Conservation (phyloP, 768 basidiomycete genomes). For the Tricholoma matsutake region DNA sequence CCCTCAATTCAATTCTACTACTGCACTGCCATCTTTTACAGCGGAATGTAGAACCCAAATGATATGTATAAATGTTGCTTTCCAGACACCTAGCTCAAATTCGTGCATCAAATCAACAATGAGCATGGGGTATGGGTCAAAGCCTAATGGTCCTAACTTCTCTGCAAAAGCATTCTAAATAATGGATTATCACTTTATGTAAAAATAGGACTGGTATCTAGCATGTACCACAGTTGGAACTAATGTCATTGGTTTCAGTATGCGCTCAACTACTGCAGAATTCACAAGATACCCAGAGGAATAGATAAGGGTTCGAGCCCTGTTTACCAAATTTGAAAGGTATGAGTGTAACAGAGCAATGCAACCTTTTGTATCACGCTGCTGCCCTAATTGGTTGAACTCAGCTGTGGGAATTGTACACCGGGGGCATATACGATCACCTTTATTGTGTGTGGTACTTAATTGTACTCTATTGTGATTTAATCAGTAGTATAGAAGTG, state of each 20-base stretch:
- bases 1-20: too few relatives aligned
- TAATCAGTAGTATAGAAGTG: neutral
- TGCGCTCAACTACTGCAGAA: neutral
- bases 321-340: neutral
- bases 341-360: neutral
- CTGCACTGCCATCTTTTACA: too few relatives aligned
- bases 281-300: neutral
- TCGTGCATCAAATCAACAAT: too few relatives aligned
- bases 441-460: neutral
- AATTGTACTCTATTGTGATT: neutral
- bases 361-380: neutral
- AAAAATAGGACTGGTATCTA: neutral
- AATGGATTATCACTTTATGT: neutral
- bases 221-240: conserved; percentile 3
- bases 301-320: too few relatives aligned
- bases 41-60: too few relatives aligned
- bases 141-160: too few relatives aligned
- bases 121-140: too few relatives aligned
- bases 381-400: neutral
- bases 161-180: conserved; percentile 37
- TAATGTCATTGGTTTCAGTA: neutral
- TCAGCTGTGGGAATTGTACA: neutral
- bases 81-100: too few relatives aligned
- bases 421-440: neutral
- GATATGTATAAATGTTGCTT: too few relatives aligned